Percentiles rank a stretch among this genome's conserved stretches.
Conservation (phyloP, 164 flowering plant genomes). For the Chloranthus sessilifolius region DNA sequence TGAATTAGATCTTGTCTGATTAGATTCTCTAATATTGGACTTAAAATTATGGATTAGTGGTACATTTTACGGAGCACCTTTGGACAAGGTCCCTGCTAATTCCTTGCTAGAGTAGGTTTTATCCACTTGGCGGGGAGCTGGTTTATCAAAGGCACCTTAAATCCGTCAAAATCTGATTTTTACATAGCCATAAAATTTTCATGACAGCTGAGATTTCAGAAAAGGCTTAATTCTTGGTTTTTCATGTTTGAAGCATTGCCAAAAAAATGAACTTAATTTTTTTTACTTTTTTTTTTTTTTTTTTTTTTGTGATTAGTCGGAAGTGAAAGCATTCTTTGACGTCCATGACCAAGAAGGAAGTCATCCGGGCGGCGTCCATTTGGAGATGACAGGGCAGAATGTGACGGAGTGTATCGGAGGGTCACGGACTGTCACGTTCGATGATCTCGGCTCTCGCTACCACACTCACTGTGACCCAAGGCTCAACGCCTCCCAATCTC, state of each 20-base stretch:
- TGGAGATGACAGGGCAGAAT: slow-evolving; percentile 92
- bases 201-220: too few relatives aligned
- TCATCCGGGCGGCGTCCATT: slow-evolving; percentile 84
- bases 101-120: too few relatives aligned
- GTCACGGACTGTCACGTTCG: slow-evolving; percentile 78
- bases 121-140: too few relatives aligned
- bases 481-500: slow-evolving; percentile 92
- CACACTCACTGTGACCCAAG: slow-evolving; percentile 96
- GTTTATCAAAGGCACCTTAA: too few relatives aligned
- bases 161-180: too few relatives aligned
- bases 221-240: too few relatives aligned
- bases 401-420: slow-evolving; percentile 96
- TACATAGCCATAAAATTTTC: too few relatives aligned
- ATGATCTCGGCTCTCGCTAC: slow-evolving; percentile 81
- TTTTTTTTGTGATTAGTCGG: slow-evolving; percentile 40
- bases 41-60: too few relatives aligned
- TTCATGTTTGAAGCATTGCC: background rate
- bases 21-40: too few relatives aligned
- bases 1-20: too few relatives aligned
- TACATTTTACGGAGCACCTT: too few relatives aligned
- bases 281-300: background rate
- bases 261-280: background rate
- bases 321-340: slow-evolving; percentile 88
- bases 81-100: too few relatives aligned
- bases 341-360: slow-evolving; percentile 96